phyloP scores from a whole-genome alignment of 2,329 filamentous ascomycete species.

The Pestalotiopsis sp. region DNA sequence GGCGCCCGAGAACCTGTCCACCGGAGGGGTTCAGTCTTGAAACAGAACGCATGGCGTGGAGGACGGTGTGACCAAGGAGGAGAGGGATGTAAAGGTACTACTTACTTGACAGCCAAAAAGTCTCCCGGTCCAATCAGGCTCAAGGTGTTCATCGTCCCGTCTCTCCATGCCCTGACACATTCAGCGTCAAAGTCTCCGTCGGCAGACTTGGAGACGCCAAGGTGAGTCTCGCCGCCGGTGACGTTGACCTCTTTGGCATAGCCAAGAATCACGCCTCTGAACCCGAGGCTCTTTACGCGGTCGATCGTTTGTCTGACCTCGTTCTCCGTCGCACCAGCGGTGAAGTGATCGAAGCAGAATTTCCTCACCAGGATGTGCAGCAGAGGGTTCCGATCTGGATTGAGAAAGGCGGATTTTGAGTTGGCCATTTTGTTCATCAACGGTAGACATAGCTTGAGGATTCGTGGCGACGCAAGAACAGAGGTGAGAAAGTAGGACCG shows the following conservation, averaged over 20 bases:
- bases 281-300: neutral
- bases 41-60: neutral
- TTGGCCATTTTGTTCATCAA: neutral
- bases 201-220: neutral
- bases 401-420: neutral
- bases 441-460: neutral
- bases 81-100: neutral
- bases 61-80: neutral
- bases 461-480: neutral
- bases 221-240: neutral
- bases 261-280: neutral
- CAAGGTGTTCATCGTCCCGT: neutral
- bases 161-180: neutral
- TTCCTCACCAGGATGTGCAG: neutral
- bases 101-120: constrained; percentile 4
- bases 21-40: neutral
- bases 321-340: neutral
- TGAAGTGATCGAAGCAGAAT: neutral
- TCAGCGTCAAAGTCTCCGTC: neutral
- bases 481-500: neutral
- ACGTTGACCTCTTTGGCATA: neutral
- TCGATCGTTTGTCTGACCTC: neutral
- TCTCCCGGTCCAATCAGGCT: neutral
- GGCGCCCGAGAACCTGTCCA: neutral
- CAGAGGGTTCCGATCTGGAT: neutral